A percentile compares a stretch with the other conserved stretches of the same genome.
Evolutionary conservation across 2,329 filamentous ascomycete genomes (phyloP).

Genomic region (Chaetomium globosum): DNA sequence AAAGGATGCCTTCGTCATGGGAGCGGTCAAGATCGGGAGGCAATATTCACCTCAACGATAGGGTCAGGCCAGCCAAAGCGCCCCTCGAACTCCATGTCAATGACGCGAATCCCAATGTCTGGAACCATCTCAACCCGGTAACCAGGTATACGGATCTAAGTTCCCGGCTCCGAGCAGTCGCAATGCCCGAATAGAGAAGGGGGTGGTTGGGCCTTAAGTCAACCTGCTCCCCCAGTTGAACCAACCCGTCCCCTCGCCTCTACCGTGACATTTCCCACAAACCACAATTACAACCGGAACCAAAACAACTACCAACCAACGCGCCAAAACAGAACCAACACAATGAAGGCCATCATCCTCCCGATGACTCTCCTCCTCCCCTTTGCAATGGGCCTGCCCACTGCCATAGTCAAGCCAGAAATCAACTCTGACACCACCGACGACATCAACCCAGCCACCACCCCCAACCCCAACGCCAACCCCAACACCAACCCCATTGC

Average conservation of each 20-base stretch:
- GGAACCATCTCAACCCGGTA: neutral
- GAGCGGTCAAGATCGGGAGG: too few relatives aligned
- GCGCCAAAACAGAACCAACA: neutral
- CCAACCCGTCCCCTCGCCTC: neutral
- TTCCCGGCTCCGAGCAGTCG: neutral
- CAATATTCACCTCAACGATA: neutral
- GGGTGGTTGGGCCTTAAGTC: neutral
- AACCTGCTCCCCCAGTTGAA: neutral
- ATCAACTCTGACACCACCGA: too few relatives aligned
- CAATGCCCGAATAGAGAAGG: too few relatives aligned
- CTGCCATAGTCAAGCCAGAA: neutral
- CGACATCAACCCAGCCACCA: too few relatives aligned
- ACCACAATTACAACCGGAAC: neutral
- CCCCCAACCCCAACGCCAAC: too few relatives aligned
- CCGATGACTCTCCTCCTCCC: constrained; percentile 14
- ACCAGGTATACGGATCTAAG: neutral
- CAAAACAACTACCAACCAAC: neutral
- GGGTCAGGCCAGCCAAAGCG: neutral
- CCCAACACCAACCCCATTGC: too few relatives aligned
- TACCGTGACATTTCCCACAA: neutral
- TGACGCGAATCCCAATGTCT: neutral
- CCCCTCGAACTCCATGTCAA: neutral
- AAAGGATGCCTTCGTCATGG: constrained; percentile 8
- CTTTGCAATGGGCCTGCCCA: constrained; percentile 11
- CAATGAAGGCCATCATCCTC: constrained; percentile 15